Base-by-base conservation (phyloP, 2,329 filamentous ascomycete genomes). In the Leptosphaerulina australis region DNA sequence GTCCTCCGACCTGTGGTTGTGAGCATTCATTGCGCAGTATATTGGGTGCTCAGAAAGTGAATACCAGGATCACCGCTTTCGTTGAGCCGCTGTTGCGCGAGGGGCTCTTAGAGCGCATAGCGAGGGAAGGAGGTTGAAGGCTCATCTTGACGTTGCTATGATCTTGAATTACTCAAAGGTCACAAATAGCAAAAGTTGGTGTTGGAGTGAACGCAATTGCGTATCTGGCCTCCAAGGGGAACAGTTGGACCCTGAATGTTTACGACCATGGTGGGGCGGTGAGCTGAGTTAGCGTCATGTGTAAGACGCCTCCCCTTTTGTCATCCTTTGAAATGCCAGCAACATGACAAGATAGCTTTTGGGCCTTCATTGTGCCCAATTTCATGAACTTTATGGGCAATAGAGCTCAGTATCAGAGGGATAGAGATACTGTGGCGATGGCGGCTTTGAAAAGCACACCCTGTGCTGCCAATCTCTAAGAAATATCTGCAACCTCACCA, bases 1-100 rank as follows among this genome's bases (percentile, higher is more conserved):
- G 92, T 54, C 94, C 93, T 62, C 93, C 93, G 69, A 97, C 93
- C 92, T 97, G 56, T 15, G 35, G 41, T 12, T 56, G 62, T 73
- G 30, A 74, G 70, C 47, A 52, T 53, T 31, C 30, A 48, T 55
- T 41, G 33, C 37, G 10, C 35, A 29, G 35, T 26, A 15, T 9
- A n/a, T 15, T 28, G 35, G 18, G 33, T 41, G 43, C 37, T 52
- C 38, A 29, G 46, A 61, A 57, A 44, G 43, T 57, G 73, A 81
- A 69, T 82, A 96, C 92, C 80, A 97, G 80, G 76, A 97, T 96
- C 63, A 97, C 88, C 62, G 93, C 93, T 79, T 97, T 97, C 72
- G 92, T 96, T 59, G 86, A 82, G 58, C 67, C 66, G 26, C 64
- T 62, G 29, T 63, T 57, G 20, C 63, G 63, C 33, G 69, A 66